Conservation (phyloP, 805 yeast species). For the Allodekkera sacchari region DNA sequence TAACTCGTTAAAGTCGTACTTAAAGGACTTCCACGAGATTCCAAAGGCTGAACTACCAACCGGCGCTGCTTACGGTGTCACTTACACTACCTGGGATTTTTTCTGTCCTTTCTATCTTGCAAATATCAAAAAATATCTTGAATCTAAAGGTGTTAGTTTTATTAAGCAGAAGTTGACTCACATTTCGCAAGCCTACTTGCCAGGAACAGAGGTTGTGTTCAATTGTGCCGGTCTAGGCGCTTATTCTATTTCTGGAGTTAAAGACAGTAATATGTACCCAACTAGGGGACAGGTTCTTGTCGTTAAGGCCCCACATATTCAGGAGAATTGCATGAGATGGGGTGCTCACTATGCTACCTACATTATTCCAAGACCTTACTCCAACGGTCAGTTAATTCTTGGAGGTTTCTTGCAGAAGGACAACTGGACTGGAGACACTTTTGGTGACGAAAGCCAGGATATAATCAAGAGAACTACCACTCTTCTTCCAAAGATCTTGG, state of each 20-base stretch:
- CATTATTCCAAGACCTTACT: conserved; percentile 62
- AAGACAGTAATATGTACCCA: conserved; percentile 56
- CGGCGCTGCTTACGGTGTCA: conserved; percentile 50
- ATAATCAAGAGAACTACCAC: conserved; percentile 51
- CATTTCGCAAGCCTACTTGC: conserved; percentile 44
- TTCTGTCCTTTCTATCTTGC: conserved; percentile 57
- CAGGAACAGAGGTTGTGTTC: conserved; percentile 42
- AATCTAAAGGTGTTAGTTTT: conserved; percentile 41
- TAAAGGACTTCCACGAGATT: conserved; percentile 37
- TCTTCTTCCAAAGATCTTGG: conserved; percentile 41
- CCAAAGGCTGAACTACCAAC: conserved; percentile 33
- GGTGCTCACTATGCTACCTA: conserved; percentile 57
- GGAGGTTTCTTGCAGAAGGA: conserved; percentile 69
- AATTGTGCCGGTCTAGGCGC: conserved; percentile 79
- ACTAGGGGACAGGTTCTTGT: conserved; percentile 77
- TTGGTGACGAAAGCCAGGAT: conserved; percentile 47
- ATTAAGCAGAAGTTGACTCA: conserved; percentile 38
- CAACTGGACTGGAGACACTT: conserved; percentile 56
- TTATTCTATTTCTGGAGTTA: conserved; percentile 51
- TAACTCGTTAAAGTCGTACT: conserved; percentile 37
- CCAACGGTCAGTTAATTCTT: conserved; percentile 57
- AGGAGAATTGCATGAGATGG: conserved; percentile 52
- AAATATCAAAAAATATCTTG: conserved; percentile 37
- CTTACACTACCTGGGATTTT: conserved; percentile 58
- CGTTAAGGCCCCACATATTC: conserved; percentile 59